phyloP scores from a whole-genome alignment of 306 rosid genomes.

The Glycine tomentella region DNA sequence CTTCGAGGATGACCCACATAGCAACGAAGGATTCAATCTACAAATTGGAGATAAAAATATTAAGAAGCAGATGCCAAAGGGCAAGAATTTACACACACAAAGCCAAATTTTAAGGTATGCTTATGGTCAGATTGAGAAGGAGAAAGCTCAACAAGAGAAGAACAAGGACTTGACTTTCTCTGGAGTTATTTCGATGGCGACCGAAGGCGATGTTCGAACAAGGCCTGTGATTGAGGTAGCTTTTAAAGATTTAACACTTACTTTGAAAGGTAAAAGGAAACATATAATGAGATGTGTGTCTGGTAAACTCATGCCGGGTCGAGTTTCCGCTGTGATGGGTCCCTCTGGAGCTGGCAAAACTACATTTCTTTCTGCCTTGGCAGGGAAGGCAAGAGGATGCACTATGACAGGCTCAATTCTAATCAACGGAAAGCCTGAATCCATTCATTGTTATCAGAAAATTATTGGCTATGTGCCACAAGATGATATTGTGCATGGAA shows the following conservation, averaged over 20 bases:
- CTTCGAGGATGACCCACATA: conserved; percentile 60
- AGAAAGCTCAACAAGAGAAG: conserved; percentile 80
- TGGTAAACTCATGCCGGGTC: conserved; percentile 79
- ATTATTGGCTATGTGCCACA: conserved; percentile 89
- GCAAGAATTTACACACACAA: conserved; percentile 65
- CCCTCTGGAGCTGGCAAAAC: conserved; percentile 95
- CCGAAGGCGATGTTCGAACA: conserved; percentile 58
- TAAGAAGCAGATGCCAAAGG: conserved; percentile 68
- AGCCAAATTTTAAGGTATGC: conserved; percentile 90
- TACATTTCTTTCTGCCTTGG: conserved; percentile 83
- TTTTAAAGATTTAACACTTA: conserved; percentile 78
- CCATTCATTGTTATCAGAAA: conserved; percentile 70
- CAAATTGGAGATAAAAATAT: conserved; percentile 75
- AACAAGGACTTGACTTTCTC: conserved; percentile 80
- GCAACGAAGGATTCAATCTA: conserved; percentile 67
- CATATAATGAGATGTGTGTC: conserved; percentile 72
- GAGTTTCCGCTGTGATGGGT: conserved; percentile 91
- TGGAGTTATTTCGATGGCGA: conserved; percentile 78
- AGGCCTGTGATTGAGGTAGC: conserved; percentile 81
- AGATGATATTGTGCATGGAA: conserved; percentile 92
- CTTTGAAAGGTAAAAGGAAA: conserved; percentile 69
- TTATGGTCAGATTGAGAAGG: conserved; percentile 83
- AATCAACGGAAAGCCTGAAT: conserved; percentile 72
- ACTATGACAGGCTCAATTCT: conserved; percentile 67
- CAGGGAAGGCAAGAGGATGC: conserved; percentile 79